These are phyloP conservation scores for Colletotrichum phormii DNA, from an alignment of 2,329 filamentous ascomycete species.

Conservation along the genomic window DNA sequence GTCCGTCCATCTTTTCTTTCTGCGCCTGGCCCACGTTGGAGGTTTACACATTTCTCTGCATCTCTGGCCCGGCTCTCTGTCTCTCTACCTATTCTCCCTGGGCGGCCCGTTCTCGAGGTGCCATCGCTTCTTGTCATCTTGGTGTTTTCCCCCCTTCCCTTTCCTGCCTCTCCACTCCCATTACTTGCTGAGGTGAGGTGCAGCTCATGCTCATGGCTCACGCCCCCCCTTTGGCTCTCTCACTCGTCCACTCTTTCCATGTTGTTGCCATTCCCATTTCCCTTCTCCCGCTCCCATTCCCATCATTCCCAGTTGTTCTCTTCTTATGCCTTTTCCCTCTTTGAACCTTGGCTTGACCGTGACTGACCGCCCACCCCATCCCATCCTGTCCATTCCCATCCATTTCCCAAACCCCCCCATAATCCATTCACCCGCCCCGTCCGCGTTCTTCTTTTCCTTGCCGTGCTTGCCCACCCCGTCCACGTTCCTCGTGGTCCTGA, in stretches of 20 bases:
- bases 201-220: not conserved
- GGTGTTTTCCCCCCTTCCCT: slow-evolving; percentile 31
- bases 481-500: slow-evolving; percentile 39
- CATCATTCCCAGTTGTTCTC: slow-evolving; percentile 32
- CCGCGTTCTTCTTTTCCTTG: not conserved
- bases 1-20: slow-evolving; percentile 33
- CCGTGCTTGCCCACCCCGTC: slow-evolving; percentile 19
- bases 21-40: slow-evolving; percentile 29
- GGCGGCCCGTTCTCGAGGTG: slow-evolving; percentile 25
- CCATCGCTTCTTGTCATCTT: slow-evolving; percentile 33
- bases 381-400: slow-evolving; percentile 11
- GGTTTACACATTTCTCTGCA: slow-evolving; percentile 19
- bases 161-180: slow-evolving; percentile 28
- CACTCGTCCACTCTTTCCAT: slow-evolving; percentile 33
- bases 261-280: slow-evolving; percentile 41
- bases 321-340: slow-evolving; percentile 12
- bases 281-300: slow-evolving; percentile 30
- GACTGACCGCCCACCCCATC: slow-evolving; percentile 22
- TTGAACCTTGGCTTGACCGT: slow-evolving; percentile 1
- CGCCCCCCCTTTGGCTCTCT: slow-evolving; percentile 36
- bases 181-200: slow-evolving; percentile 13
- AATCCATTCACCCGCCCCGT: slow-evolving; percentile 3
- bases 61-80: not conserved
- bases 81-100: slow-evolving; percentile 14
- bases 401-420: slow-evolving; percentile 5